Base-by-base conservation (phyloP, 805 yeast species). In the Danielozyma ontarioensis region DNA sequence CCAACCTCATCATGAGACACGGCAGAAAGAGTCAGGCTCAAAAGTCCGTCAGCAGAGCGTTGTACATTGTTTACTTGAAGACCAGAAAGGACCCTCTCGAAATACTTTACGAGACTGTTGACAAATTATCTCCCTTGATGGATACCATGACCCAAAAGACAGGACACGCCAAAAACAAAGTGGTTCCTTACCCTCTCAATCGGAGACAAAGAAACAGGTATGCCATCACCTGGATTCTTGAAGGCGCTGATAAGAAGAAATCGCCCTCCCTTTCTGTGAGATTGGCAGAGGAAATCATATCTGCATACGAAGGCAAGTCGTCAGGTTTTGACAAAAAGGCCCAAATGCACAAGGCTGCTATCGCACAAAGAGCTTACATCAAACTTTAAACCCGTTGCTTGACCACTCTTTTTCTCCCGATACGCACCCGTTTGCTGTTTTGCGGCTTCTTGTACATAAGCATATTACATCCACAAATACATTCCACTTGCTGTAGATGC, bases 201-300 rank as follows among this genome's bases (percentile, higher is more conserved):
- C 78, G 76, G 49, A 79, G 87, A 61, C 95, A 88, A 62, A 75
- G 97, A 58, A 68, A 77, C 47, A 76, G 96, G 59, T 77, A 76
- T 50, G 96, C 97, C 2, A 84, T 94, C 70, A 61, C 69, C 44
- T 93, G 97, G 97, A 82, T 93, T 31, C 59, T 88, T 34, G 96
- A 86, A 39, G 87, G 94, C 14, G 76, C 94, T 26, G 73, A 78
- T 39, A 80, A 83, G 50, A 80, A 95, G 57, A 80, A 78, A 29
- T 79, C 89, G 13, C 76, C 78, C 37, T 93, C 84, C 50, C 83
- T 83, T 50, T 68, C 94, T 2, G 97, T 93, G 25, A 76, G 97
- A 51, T 69, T 93, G 29, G 88, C 89, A 25, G 97, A 93, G 62
- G 97, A 93, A 61, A 75, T 93, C 38, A 55, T 86, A 25, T 68